Evolutionary conservation across 495 filamentous ascomycete species (phyloP).

Genomic region (Neurospora tetraspora): DNA sequence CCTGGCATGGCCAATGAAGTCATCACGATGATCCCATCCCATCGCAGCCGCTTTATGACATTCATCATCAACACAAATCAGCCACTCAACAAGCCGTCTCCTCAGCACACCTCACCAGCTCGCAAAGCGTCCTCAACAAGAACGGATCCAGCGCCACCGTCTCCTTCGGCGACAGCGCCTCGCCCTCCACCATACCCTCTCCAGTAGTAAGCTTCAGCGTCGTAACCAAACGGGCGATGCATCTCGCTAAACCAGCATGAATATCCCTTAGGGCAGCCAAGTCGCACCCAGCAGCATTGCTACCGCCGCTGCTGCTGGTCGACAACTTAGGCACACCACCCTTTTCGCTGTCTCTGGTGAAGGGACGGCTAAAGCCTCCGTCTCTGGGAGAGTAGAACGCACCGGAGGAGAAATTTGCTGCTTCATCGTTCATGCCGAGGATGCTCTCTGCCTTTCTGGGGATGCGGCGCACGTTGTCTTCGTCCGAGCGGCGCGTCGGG

Average conservation of each 20-base stretch:
- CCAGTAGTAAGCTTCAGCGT: slow-evolving; percentile 24
- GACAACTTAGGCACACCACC: not conserved
- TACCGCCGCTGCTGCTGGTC: not conserved
- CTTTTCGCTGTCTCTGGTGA: slow-evolving; percentile 7
- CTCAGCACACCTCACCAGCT: slow-evolving; percentile 32
- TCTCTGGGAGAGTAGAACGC: not conserved
- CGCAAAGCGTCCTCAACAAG: slow-evolving; percentile 32
- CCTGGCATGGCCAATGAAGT: not conserved
- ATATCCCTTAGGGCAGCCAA: slow-evolving; percentile 17
- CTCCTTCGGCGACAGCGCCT: slow-evolving; percentile 3
- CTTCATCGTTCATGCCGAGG: slow-evolving; percentile 23
- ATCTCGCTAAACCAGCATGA: slow-evolving; percentile 26
- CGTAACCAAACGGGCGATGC: slow-evolving; percentile 27
- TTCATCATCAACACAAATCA: not conserved
- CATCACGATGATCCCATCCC: too few species aligned
- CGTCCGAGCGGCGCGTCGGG: slow-evolving; percentile 3
- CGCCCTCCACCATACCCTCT: not conserved
- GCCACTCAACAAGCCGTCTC: slow-evolving; percentile 7
- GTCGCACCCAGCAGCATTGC: not conserved
- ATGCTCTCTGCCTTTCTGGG: slow-evolving; percentile 32
- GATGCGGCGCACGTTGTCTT: slow-evolving; percentile 14
- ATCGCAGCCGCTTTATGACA: too few species aligned
- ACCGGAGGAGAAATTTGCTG: not conserved
- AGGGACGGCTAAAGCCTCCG: not conserved
- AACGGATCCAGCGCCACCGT: slow-evolving; percentile 21